phyloP scores from a whole-genome alignment of 108 stramenopile species.

The Skeletonema potamos region DNA sequence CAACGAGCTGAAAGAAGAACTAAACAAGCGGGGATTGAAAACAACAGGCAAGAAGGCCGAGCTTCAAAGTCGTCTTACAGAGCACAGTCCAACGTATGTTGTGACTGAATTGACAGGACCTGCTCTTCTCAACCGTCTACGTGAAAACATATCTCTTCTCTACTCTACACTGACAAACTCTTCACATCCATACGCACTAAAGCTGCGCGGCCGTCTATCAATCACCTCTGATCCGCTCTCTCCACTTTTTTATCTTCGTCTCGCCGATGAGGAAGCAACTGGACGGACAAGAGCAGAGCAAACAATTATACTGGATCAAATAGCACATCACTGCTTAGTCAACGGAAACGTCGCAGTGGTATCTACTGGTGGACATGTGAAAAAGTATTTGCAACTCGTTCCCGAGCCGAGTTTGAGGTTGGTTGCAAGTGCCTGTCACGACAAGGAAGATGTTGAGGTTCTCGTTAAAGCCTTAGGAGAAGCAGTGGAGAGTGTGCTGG shows the following conservation, averaged over 20 bases:
- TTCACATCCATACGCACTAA: conserved; percentile 37
- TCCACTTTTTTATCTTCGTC: conserved; percentile 72
- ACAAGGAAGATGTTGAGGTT: conserved; percentile 64
- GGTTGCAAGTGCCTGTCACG: conserved; percentile 67
- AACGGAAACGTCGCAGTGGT: conserved; percentile 63
- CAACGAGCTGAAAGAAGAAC: conserved; percentile 7
- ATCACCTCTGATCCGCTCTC: conserved; percentile 75
- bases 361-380: conserved; percentile 63
- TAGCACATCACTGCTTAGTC: conserved; percentile 65
- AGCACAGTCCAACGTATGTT: background rate
- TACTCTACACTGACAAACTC: conserved; percentile 38
- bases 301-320: conserved; percentile 58
- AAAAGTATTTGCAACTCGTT: conserved; percentile 56
- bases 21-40: conserved; percentile 15
- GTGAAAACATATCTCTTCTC: conserved; percentile 21
- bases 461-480: conserved; percentile 41
- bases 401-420: conserved; percentile 80
- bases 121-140: conserved; percentile 17
- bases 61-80: conserved; percentile 7
- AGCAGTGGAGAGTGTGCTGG: conserved; percentile 33
- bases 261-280: conserved; percentile 55
- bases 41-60: conserved; percentile 12
- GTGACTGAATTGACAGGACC: conserved; percentile 25
- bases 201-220: conserved; percentile 48
- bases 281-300: conserved; percentile 49